Percentiles rank a stretch among this genome's conserved stretches.
Evolutionary conservation across 2,329 filamentous ascomycete species (phyloP).

Genomic region (Cladosporium sp.): DNA sequence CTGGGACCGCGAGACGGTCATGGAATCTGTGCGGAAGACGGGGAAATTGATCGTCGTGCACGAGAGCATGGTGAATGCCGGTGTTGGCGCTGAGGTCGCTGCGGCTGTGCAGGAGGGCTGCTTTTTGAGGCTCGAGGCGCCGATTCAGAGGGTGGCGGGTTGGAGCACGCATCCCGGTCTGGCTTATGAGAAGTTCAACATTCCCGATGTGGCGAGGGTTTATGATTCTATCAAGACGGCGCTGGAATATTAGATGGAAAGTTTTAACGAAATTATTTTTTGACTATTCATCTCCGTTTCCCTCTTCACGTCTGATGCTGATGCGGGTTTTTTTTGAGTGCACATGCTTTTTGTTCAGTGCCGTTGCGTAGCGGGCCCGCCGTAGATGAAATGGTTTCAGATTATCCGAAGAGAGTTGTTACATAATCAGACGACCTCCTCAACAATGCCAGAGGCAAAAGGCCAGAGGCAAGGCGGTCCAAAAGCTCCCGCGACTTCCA

Average conservation of each 20-base stretch:
- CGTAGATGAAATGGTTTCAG: no score
- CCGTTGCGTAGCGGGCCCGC: no score
- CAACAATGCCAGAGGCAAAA: no score
- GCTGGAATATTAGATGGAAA: constrained; percentile 37
- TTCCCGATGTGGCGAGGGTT: constrained; percentile 77
- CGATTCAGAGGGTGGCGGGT: constrained; percentile 78
- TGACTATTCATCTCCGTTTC: no score
- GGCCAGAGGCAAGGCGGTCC: no score
- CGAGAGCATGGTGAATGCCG: constrained; percentile 86
- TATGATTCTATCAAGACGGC: constrained; percentile 47
- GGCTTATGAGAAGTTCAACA: constrained; percentile 64
- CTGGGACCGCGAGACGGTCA: constrained; percentile 78
- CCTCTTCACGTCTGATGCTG: no score
- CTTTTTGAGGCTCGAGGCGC: constrained; percentile 78
- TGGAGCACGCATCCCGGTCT: constrained; percentile 82
- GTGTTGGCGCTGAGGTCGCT: constrained; percentile 83
- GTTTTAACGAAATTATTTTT: not conserved
- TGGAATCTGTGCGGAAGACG: constrained; percentile 81
- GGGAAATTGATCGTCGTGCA: constrained; percentile 84
- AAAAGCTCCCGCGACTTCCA: no score
- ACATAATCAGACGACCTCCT: no score
- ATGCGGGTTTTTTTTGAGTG: no score
- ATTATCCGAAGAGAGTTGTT: no score
- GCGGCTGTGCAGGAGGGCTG: constrained; percentile 84
- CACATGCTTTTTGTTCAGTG: no score